These are phyloP conservation scores for Penicillium alfredii DNA, from an alignment of 495 filamentous ascomycete species.

Conservation along the genomic window DNA sequence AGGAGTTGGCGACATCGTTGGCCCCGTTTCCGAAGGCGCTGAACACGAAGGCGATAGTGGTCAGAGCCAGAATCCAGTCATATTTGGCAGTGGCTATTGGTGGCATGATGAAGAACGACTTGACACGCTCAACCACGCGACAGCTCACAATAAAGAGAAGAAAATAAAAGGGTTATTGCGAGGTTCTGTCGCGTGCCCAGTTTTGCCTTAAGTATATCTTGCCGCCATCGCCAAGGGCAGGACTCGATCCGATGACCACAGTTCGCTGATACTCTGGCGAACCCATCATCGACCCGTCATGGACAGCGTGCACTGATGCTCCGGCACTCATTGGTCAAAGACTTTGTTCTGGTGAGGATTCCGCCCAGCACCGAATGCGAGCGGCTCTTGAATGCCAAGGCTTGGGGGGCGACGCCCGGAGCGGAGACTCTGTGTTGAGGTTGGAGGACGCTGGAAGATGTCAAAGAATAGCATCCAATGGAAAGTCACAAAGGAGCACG, in stretches of 20 bases:
- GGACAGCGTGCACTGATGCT: slow-evolving; percentile 1
- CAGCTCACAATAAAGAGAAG: background rate
- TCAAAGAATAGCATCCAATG: too few species aligned
- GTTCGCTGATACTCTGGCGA: background rate
- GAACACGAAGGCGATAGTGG: slow-evolving; percentile 39
- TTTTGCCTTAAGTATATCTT: too few species aligned
- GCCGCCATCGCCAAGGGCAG: slow-evolving; percentile 7
- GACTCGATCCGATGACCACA: slow-evolving; percentile 1
- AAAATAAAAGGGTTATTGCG: background rate
- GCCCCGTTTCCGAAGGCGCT: slow-evolving; percentile 42
- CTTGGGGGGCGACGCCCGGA: slow-evolving; percentile 4
- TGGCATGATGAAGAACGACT: slow-evolving; percentile 15
- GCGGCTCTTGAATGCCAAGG: slow-evolving; percentile 6
- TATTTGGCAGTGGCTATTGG: slow-evolving; percentile 31
- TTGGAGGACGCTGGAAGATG: too few species aligned
- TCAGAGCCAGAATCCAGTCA: slow-evolving; percentile 46
- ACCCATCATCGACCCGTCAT: slow-evolving; percentile 3
- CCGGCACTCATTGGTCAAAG: background rate
- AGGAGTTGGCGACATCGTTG: slow-evolving; percentile 44
- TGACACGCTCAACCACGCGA: background rate
- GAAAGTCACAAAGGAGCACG: slow-evolving; percentile 3
- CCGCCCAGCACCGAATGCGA: background rate
- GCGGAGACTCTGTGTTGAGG: background rate
- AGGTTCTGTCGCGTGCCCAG: background rate
- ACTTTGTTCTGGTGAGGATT: background rate